Conservation (phyloP, 1,139 yeast species). For the Yamadazyma triangularis region DNA sequence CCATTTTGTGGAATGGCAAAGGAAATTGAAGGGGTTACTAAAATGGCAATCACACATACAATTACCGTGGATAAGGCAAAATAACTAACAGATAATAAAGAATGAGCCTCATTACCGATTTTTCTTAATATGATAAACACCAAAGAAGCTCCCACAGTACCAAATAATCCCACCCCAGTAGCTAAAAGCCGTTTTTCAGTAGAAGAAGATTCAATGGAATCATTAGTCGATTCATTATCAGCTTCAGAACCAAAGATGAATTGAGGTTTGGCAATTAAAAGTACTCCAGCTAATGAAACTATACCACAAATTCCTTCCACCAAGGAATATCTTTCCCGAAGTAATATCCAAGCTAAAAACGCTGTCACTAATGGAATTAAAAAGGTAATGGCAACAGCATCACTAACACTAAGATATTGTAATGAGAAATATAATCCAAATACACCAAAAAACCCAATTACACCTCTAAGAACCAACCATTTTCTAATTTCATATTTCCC, state of each 20-base stretch:
- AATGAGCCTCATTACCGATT: slow-evolving; percentile 76
- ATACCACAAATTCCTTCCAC: slow-evolving; percentile 68
- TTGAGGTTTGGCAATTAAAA: slow-evolving; percentile 79
- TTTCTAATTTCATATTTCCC: slow-evolving; percentile 63
- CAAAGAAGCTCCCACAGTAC: slow-evolving; percentile 66
- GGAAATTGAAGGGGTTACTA: slow-evolving; percentile 52
- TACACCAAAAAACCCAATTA: slow-evolving; percentile 75
- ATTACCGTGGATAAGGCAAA: slow-evolving; percentile 61
- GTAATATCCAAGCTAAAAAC: slow-evolving; percentile 61
- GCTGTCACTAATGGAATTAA: slow-evolving; percentile 77
- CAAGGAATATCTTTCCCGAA: slow-evolving; percentile 64
- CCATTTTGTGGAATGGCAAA: slow-evolving; percentile 57
- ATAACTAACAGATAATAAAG: slow-evolving; percentile 72
- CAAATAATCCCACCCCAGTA: slow-evolving; percentile 58
- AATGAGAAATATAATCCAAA: slow-evolving; percentile 72
- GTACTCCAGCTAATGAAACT: slow-evolving; percentile 68
- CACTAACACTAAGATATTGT: slow-evolving; percentile 68
- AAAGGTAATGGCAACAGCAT: slow-evolving; percentile 75
- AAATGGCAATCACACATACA: slow-evolving; percentile 52
- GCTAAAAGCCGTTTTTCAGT: slow-evolving; percentile 49
- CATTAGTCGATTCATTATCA: slow-evolving; percentile 30
- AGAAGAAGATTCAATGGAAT: slow-evolving; percentile 34
- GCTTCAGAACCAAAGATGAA: slow-evolving; percentile 54
- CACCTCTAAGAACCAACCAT: slow-evolving; percentile 60
- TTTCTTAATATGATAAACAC: slow-evolving; percentile 71